Evolutionary conservation across 208 protist genomes (phyloP).

Genomic region (Trypanosoma cruzi): DNA sequence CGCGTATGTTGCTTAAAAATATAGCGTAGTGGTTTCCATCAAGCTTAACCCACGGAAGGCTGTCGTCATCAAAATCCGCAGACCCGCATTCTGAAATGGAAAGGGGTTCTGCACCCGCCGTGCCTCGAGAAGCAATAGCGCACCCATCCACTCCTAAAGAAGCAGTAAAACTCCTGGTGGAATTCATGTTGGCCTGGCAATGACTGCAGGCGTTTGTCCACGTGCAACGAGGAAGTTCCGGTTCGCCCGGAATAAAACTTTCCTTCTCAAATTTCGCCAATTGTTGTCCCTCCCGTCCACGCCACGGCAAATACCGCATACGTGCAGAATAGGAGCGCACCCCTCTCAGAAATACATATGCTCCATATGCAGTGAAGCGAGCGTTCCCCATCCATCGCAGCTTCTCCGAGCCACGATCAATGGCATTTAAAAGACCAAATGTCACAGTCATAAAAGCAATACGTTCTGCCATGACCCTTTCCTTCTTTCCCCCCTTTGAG

Average conservation of each 20-base stretch:
- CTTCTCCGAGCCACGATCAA: slow-evolving; percentile 84
- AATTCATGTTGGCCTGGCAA: slow-evolving; percentile 44
- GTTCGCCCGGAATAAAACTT: slow-evolving; percentile 41
- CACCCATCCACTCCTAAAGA: too few relatives aligned
- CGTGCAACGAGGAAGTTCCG: slow-evolving; percentile 65
- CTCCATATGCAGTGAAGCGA: slow-evolving; percentile 78
- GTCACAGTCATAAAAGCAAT: slow-evolving; percentile 89
- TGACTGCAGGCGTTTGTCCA: slow-evolving; percentile 60
- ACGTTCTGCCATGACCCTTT: slow-evolving; percentile 38
- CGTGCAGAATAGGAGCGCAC: slow-evolving; percentile 47
- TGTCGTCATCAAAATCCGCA: slow-evolving; percentile 67
- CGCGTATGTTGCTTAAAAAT: slow-evolving; percentile 69
- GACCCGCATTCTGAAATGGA: slow-evolving; percentile 4
- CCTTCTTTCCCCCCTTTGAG: background rate
- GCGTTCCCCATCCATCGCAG: slow-evolving; percentile 87
- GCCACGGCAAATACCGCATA: slow-evolving; percentile 84
- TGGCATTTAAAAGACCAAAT: slow-evolving; percentile 82
- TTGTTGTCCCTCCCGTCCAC: slow-evolving; percentile 17
- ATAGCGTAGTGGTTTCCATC: slow-evolving; percentile 60
- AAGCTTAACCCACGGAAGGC: slow-evolving; percentile 77
- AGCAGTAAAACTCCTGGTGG: background rate
- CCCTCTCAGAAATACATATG: slow-evolving; percentile 62
- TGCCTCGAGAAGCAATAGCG: too few relatives aligned
- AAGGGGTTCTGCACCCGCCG: too few relatives aligned
- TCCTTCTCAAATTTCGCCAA: slow-evolving; percentile 60